Conservation (phyloP, 140 eudicot genomes). For the Senecio squalidus region DNA sequence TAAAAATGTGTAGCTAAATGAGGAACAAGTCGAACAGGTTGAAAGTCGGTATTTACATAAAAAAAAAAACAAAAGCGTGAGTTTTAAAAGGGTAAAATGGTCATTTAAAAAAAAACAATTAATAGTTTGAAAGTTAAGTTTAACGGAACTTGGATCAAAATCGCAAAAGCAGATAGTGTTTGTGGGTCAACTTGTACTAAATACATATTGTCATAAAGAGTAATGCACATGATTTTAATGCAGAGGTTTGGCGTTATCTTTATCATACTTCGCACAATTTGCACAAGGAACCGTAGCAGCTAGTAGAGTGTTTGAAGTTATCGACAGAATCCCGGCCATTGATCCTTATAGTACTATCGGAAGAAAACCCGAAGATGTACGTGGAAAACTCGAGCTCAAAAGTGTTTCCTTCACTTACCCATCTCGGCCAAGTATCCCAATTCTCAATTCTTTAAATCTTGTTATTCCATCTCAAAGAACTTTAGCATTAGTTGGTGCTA, state of each 20-base stretch:
- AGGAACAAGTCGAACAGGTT: too few relatives aligned
- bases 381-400: slow-evolving; percentile 61
- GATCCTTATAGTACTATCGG: slow-evolving; percentile 74
- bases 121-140: neutral
- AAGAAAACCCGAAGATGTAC: slow-evolving; percentile 38
- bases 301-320: slow-evolving; percentile 68
- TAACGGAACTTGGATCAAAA: too few relatives aligned
- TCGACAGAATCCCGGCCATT: slow-evolving; percentile 67
- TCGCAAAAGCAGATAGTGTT: too few relatives aligned
- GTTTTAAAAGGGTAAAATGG: too few relatives aligned
- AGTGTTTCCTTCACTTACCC: slow-evolving; percentile 63
- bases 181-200: too few relatives aligned
- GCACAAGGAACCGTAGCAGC: slow-evolving; percentile 93
- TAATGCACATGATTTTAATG: slow-evolving; percentile 4
- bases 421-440: slow-evolving; percentile 58
- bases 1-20: too few relatives aligned
- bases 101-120: neutral
- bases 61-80: too few relatives aligned
- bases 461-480: slow-evolving; percentile 63
- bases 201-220: too few relatives aligned
- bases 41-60: too few relatives aligned
- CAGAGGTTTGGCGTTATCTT: slow-evolving; percentile 79
- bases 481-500: slow-evolving; percentile 67
- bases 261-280: slow-evolving; percentile 79
- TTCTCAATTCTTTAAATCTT: slow-evolving; percentile 54